Base-by-base conservation (phyloP, 176 grass and related monocot species). In the Secale cereale region DNA sequence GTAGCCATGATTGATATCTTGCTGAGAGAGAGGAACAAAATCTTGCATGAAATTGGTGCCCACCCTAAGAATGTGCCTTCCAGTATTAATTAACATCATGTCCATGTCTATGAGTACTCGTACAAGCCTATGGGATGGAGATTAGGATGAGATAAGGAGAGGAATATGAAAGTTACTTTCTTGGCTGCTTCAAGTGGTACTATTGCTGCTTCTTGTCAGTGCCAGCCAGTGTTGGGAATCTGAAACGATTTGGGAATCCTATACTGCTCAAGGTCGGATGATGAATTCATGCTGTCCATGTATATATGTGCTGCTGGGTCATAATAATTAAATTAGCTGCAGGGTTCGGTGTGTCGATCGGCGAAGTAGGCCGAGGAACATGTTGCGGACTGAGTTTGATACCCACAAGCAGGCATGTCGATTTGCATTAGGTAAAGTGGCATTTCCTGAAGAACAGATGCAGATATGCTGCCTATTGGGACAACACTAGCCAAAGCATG, bases 381-480 rank as follows among this genome's bases (percentile, higher is more conserved):
- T 86, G 67, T 73, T 83, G 88, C 57, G 62, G 65, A 71, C 78
- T 10, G 46, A 86, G 65, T 86, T 83, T 86, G 88, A 83, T 90
- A 83, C 74, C 75, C 85, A 80, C 69, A 80, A 80, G 46, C 22
- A 65, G 76, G 76, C 85, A 80, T 84, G 65, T 90, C 36, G 36
- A 72, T 80, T 73, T 74, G 76, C 74, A 83, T 87, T 11, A 83
- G 46, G 48, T 87, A 87, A 87, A 87, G 89, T 87, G 27, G 68
- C 68, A 87, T 79, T 83, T 83, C 54, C 67, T 75, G 68, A 61
- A 79, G 45, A 87, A 74, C 80, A 75, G 67, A 60, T 50, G 59
- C 67, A 87, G 89, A 83, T 90, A 83, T 87, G 85, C 85, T 83
- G 89, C 85, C 85, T 87, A 90, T n/a, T 87, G 29, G 89, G 89